Conservation (phyloP, 805 yeast species). For the Nakazawaea wyomingensis region DNA sequence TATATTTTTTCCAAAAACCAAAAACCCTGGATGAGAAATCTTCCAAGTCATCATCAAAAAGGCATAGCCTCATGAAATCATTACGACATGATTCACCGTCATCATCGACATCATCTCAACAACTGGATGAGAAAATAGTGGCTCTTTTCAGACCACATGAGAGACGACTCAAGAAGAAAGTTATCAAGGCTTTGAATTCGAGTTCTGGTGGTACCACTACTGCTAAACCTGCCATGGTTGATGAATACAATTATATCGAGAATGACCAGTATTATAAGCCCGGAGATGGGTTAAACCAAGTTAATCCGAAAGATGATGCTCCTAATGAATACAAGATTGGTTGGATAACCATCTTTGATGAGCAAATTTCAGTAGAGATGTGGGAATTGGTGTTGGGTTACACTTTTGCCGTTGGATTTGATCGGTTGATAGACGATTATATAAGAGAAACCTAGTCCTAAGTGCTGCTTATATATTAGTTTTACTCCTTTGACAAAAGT, state of each 20-base stretch:
- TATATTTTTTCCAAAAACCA: constrained; percentile 15
- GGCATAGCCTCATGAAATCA: constrained; percentile 9
- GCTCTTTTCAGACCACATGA: constrained; percentile 39
- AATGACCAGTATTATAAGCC: constrained; percentile 32
- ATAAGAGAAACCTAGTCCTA: constrained; percentile 3
- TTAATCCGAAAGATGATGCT: constrained; percentile 52
- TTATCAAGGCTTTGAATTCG: constrained; percentile 23
- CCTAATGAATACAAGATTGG: constrained; percentile 59
- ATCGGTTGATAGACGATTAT: constrained; percentile 25
- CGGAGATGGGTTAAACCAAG: constrained; percentile 51
- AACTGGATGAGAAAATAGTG: constrained; percentile 26
- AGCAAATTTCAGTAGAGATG: constrained; percentile 33
- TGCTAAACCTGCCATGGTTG: background rate
- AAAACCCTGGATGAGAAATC: background rate
- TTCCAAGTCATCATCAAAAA: background rate
- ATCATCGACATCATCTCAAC: background rate
- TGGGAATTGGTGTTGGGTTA: constrained; percentile 52
- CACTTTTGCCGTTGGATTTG: constrained; percentile 47
- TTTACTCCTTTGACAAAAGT: no score
- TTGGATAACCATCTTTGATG: constrained; percentile 60
- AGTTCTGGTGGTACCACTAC: background rate
- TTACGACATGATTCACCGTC: background rate
- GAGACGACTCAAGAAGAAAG: constrained; percentile 30
- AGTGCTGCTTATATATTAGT: no score
- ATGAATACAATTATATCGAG: constrained; percentile 6